Base-by-base conservation (phyloP, 2,329 filamentous ascomycete genomes). In the Purpureocillium takamizusanense region DNA sequence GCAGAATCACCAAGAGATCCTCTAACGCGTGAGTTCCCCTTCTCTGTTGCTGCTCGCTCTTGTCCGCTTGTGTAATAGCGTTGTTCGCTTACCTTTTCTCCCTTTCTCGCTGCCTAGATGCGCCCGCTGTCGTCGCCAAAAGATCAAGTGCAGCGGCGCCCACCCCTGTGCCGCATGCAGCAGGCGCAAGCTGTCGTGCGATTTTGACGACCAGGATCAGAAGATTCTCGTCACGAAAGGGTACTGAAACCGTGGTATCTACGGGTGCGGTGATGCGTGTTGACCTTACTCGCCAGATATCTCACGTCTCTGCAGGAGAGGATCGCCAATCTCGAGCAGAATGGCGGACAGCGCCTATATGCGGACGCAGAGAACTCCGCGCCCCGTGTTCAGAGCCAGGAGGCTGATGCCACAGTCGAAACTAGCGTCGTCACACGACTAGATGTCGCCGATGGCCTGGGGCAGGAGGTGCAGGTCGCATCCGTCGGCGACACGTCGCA, bases 201-300 rank as follows among this genome's bases (percentile, higher is more conserved):
- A 59, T 18, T 59, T 59, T 46, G 55, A 58, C 31, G 63, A 68
- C 30, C 56, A 59, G n/a, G 62, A 68, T 29, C 63, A 70, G 36
- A 71, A 70, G 43, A 56, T 72, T 12, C 49, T 72, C 4, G 67
- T 73, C 4, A 69, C 67, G 12, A 56, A 58, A 52, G 64, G 63
- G 67, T 25, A 10, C n/a, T 25, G 21, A 6, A 25, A 6, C 6
- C 21, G 6, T 25, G 6, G 6, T 25, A 6, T 69, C 52, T 46
- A 31, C 37, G 6, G 14, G 29, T 38, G 18, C 30, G n/a, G 45
- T 47, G 8, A 14, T 45, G 49, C 1, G 48, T 37, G 18, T 25
- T 37, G 23, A 37, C 23, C 15, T 17, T 9, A 14, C 11, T 15
- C 13, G 13, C 6, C 14, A 49, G 48, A 16, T 53, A 47, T 41